Evolutionary conservation across 176 grass and related monocot genomes (phyloP), one percentile per base, ranked within the genome.

Genomic region (maize (Zea mays)): DNA sequence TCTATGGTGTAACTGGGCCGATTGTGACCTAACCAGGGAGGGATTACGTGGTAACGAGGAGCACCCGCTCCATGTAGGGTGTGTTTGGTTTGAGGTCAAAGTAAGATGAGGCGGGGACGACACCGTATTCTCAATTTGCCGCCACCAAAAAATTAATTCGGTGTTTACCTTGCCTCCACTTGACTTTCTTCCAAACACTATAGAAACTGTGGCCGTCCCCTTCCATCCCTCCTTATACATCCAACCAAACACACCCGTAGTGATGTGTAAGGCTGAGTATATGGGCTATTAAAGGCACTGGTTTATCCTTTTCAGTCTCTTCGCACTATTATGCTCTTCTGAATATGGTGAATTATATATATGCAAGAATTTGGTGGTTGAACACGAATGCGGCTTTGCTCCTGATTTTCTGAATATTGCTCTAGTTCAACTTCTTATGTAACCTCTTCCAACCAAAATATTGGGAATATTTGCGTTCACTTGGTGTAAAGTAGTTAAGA

Each of bases 401-500:
- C 2, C 2, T 2, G 3, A 0, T 47, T 69, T 69, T 7, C 43
- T 33, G 10, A 27, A 48, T 34, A 10, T 2, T 70, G 43, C 44
- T 34, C 20, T 45, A 34, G 7, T 33, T 71, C 12, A 71, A 1
- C 68, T 14, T 13, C 8, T 7, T 36, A 16, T 49, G 12, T 6
- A 16, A 47, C 20, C 20, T 48, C 6, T 1, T 35, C 20, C 68
- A 71, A 50, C 48, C 21, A 76, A 47, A 62, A 46, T n/a, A 50
- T 35, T 36, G 6, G 35, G 5, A 6, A 49, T 44, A 16, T 38
- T 57, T 58, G 71, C 51, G 1, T 15, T 35, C 8, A 19, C 8
- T 64, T 73, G 50, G 9, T 73, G 8, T 37, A 19, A 72, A 77
- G 43, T 49, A 36, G 45, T 39, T 27, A 66, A 61, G 57, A 10